phyloP scores from a whole-genome alignment of 768 basidiomycete species.

The Chalciporus sphaerocephalus region DNA sequence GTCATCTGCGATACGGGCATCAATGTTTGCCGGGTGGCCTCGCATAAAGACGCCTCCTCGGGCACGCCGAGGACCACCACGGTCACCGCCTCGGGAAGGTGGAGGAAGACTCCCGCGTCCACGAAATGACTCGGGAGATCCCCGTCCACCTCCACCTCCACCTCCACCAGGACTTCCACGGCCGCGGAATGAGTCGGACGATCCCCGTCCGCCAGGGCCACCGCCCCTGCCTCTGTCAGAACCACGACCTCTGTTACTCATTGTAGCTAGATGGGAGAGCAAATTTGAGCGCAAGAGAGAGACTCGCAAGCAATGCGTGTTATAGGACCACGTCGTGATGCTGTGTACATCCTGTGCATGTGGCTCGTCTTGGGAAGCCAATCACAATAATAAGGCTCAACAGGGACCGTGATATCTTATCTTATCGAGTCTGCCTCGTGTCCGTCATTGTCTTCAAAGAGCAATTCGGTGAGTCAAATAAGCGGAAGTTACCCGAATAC shows the following conservation, averaged over 20 bases:
- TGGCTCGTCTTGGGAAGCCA: slow-evolving; percentile 1
- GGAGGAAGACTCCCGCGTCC: slow-evolving; percentile 27
- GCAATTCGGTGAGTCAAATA: background rate
- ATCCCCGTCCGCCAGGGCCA: slow-evolving; percentile 34
- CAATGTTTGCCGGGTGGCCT: slow-evolving; percentile 42
- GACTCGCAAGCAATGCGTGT: too few species aligned
- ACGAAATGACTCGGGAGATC: slow-evolving; percentile 22
- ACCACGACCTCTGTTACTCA: slow-evolving; percentile 41
- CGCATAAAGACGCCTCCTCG: slow-evolving; percentile 43
- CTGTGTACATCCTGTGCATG: slow-evolving; percentile 14
- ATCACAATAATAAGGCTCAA: slow-evolving; percentile 6
- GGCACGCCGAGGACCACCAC: slow-evolving; percentile 29
- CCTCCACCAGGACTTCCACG: slow-evolving; percentile 21
- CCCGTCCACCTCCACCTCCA: slow-evolving; percentile 32
- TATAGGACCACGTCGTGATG: slow-evolving; percentile 13
- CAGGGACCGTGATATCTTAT: slow-evolving; percentile 15
- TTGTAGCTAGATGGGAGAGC: slow-evolving; percentile 5
- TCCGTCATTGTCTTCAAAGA: background rate
- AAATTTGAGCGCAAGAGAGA: background rate
- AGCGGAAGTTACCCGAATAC: background rate
- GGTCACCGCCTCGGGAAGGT: slow-evolving; percentile 27
- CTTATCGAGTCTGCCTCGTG: slow-evolving; percentile 16
- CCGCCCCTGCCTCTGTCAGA: slow-evolving; percentile 37
- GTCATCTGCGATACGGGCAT: slow-evolving; percentile 45
- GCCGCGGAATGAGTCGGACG: slow-evolving; percentile 21